Evolutionary conservation across 2,329 filamentous ascomycete genomes (phyloP), one percentile per base, ranked within the genome.

Genomic region (Pseudogymnoascus sp.): DNA sequence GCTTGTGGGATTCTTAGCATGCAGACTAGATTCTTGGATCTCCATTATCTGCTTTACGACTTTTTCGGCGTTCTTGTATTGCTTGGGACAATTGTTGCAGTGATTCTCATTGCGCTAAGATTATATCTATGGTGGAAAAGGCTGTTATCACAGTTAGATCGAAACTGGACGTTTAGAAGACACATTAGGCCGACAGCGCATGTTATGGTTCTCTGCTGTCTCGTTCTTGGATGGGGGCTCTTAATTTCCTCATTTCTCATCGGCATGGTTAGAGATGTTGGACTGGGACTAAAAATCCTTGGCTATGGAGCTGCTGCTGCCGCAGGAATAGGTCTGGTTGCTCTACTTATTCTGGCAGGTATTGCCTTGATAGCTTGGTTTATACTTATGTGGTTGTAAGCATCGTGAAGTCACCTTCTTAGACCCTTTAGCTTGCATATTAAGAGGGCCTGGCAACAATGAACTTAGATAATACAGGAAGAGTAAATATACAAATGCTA

Each of bases 401-500:
- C 14, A 16, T 16, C 12, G 14, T 11, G 12, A 14, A 35, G 14
- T 14, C 12, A 14, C 33, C 3, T 5, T 14, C 33, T 6, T 5
- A 38, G 7, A 8, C 5, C 14, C 6, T 16, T 1, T 7, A 16
- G 14, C 1, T 16, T 5, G n/a, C 37, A 38, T 16, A 37, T 16
- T n/a, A 16, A 6, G 37, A 38, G 6, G 37, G 2, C 16, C 14
- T 38, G 24, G 2, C 2, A 24, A 26, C 12, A 24, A 46, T 24
- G 6, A 14, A 46, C 11, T 14, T 5, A 14, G 19, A 46, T 26
- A 46, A 24, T 46, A 46, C 19, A 14, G 22, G 46, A 53, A 31
- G 24, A 53, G 8, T 53, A 53, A 28, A 53, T 53, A 53, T 56
- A 56, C 50, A 56, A 33, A 56, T 56, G n/a, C 50, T 56, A 56